These are phyloP conservation scores for Aureobasidium melanogenum DNA, from an alignment of 2,329 filamentous ascomycete genomes.

Conservation along the genomic window DNA sequence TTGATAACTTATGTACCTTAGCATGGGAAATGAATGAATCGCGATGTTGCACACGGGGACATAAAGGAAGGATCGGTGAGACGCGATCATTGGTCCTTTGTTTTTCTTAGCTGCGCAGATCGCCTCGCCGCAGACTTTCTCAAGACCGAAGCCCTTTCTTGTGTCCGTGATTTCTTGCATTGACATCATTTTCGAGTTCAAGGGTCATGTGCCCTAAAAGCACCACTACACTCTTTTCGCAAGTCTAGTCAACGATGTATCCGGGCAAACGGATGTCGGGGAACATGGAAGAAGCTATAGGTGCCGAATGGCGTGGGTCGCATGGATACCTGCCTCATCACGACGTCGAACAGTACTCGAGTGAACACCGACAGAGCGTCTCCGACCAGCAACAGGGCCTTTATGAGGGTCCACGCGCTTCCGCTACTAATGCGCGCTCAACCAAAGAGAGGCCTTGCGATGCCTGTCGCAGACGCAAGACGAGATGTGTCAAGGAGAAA, in stretches of 20 bases:
- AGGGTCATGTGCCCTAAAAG: background rate
- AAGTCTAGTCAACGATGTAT: background rate
- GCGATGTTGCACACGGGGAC: no score
- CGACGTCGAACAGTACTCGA: background rate
- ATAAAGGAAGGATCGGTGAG: background rate
- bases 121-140: background rate
- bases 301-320: background rate
- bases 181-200: background rate
- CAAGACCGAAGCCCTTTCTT: background rate
- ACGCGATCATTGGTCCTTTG: background rate
- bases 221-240: background rate
- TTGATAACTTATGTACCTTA: no score
- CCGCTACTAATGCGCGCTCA: background rate
- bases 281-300: background rate
- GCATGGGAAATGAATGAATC: no score
- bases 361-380: background rate
- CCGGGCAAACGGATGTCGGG: background rate
- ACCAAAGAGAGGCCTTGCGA: slow-evolving; percentile 13
- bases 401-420: background rate
- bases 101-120: background rate
- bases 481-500: slow-evolving; percentile 20
- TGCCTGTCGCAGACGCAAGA: slow-evolving; percentile 18
- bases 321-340: background rate
- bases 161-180: background rate
- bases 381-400: background rate